These are phyloP conservation scores for Scleroderma bovista DNA, from an alignment of 768 basidiomycete species.

Conservation along the genomic window DNA sequence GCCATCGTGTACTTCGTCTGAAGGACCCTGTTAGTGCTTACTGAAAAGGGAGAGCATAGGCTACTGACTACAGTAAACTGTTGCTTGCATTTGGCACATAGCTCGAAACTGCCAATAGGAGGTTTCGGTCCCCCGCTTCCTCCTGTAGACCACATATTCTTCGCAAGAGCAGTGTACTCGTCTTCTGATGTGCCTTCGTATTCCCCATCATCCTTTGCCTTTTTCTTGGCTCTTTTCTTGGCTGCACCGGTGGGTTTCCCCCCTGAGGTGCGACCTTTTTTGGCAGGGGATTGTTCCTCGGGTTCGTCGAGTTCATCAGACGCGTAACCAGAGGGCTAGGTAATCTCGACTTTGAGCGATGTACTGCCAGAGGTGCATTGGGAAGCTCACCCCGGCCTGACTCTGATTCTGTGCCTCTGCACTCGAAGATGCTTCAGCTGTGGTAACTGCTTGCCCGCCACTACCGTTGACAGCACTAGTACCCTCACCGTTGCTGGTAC, in stretches of 20 bases:
- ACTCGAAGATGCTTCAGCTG: slow-evolving; percentile 7
- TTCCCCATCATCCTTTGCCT: slow-evolving; percentile 40
- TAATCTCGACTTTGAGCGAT: not conserved
- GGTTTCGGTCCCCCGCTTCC: slow-evolving; percentile 42
- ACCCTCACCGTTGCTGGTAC: slow-evolving; percentile 18
- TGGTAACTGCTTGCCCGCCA: slow-evolving; percentile 7
- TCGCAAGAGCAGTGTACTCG: slow-evolving; percentile 62
- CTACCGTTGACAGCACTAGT: slow-evolving; percentile 5
- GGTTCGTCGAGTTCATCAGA: slow-evolving; percentile 75
- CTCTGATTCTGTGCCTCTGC: slow-evolving; percentile 9
- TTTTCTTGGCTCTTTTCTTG: slow-evolving; percentile 36
- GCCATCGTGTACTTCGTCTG: slow-evolving; percentile 87
- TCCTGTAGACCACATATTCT: slow-evolving; percentile 35
- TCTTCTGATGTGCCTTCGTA: slow-evolving; percentile 55
- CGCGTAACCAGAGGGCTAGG: slow-evolving; percentile 42
- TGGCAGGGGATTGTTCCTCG: slow-evolving; percentile 38
- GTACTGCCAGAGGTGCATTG: not conserved
- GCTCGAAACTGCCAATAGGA: slow-evolving; percentile 70
- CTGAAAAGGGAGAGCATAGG: not conserved
- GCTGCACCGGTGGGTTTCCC: slow-evolving; percentile 32
- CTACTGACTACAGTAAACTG: slow-evolving; percentile 81
- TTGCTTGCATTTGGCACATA: slow-evolving; percentile 76
- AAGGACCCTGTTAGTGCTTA: not conserved
- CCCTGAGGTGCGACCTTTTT: slow-evolving; percentile 55
- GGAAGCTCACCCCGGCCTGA: not conserved